Base-by-base conservation (phyloP, 352 stramenopile species). In the Stephanocyclus meneghinianus region DNA sequence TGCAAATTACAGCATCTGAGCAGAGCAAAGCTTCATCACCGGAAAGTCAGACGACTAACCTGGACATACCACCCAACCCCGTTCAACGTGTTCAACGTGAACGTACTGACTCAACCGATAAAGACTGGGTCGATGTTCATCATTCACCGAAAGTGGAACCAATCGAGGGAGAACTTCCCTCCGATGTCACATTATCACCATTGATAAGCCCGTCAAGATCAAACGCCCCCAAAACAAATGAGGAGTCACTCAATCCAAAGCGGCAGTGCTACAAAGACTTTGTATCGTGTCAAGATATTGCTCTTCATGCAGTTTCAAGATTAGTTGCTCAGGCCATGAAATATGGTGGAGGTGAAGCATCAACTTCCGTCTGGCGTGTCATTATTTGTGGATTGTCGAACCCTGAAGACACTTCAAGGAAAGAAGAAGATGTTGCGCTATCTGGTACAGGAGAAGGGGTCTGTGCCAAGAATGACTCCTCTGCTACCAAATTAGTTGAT, bases 281-380 rank as follows among this genome's bases (percentile, higher is more conserved):
- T 10, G 51, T 69, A 44, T 87, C 79, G 11, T 88, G 76, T 64
- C 90, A 92, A 82, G 83, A 83, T 37, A 83, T 86, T 55, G 74
- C 86, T n/a, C 53, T 92, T 5, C 84, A 87, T 21, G 86, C 83
- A 5, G 64, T 90, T 63, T 86, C 83, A 21, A 74, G 86, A 57
- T 68, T 94, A 26, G 83, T 94, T 13, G 78, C 76, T 5, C 85
- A 88, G 73, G 84, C 86, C 2, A 93, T 94, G 90, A 89, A 84
- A 59, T 79, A 84, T 42, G 87, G 86, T 45, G 90, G 87, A 40
- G 90, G 86, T 18, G 90, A 92, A 83, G 75, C 81, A 15, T 91
- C 87, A 40, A 91, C 87, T 11, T 18, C 78, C 10, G 68, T 93
- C 16, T 94, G 87, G 87, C 67, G 84, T 37, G 80, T 50, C 51